Conservation (phyloP, 768 basidiomycete species). For the Suillus decipiens region DNA sequence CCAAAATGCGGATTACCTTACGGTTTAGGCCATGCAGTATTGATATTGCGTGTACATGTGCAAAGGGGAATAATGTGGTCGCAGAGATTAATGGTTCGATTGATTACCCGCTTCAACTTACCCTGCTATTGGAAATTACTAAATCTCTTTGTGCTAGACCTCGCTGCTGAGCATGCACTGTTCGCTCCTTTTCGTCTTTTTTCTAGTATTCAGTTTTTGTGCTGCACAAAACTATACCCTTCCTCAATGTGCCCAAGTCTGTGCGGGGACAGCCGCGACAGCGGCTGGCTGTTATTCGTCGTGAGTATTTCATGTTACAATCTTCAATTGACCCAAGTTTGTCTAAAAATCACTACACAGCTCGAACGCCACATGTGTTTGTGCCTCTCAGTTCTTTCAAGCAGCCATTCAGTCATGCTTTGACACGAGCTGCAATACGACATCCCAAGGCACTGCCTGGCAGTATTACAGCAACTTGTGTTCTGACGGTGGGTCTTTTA, state of each 20-base stretch:
- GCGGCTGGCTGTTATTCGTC: slow-evolving; percentile 1
- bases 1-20: background rate
- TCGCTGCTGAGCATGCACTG: slow-evolving; percentile 1
- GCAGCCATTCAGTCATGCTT: slow-evolving; percentile 5
- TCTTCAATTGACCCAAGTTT: background rate
- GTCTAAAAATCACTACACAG: background rate
- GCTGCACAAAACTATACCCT: background rate
- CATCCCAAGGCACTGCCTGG: background rate
- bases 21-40: background rate
- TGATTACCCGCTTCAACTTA: background rate
- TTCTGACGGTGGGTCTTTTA: background rate
- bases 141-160: slow-evolving; percentile 2
- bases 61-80: background rate
- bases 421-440: background rate
- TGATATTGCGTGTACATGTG: background rate
- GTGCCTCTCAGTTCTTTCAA: background rate
- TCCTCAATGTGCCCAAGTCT: background rate
- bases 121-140: background rate
- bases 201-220: background rate
- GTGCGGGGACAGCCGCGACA: slow-evolving; percentile 1
- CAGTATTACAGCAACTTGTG: slow-evolving; percentile 4
- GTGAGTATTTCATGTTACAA: background rate
- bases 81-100: background rate
- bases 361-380: slow-evolving; percentile 6
- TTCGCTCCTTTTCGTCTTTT: background rate